Conservation (phyloP, 202 grass and related monocot genomes). For the Cymbopogon flexuosus region DNA sequence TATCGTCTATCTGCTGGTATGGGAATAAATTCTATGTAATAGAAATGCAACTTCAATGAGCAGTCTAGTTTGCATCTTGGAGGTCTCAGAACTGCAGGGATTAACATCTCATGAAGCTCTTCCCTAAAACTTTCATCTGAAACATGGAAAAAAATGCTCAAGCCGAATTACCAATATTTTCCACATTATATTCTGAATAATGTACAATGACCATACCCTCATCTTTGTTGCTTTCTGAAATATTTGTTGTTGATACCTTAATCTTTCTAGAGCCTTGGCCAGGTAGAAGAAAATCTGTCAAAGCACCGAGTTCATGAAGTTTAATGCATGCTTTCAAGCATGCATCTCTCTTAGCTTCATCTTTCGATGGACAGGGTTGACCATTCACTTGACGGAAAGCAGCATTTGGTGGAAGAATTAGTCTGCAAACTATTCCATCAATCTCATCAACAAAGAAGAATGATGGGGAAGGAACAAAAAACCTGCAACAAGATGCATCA, state of each 20-base stretch:
- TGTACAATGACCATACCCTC: slow-evolving; percentile 40
- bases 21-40: slow-evolving; percentile 78
- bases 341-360: slow-evolving; percentile 81
- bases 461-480: slow-evolving; percentile 62
- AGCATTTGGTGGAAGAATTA: slow-evolving; percentile 89
- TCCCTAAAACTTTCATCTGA: slow-evolving; percentile 79
- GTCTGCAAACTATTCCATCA: slow-evolving; percentile 59
- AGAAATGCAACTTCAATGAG: slow-evolving; percentile 57
- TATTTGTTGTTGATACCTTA: slow-evolving; percentile 36
- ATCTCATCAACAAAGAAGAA: slow-evolving; percentile 66
- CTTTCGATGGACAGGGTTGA: slow-evolving; percentile 58
- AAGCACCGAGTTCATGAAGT: slow-evolving; percentile 72
- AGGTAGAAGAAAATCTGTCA: slow-evolving; percentile 93
- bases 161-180: slow-evolving; percentile 13
- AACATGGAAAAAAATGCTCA: slow-evolving; percentile 40
- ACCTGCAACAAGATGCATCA: slow-evolving; percentile 54
- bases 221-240: slow-evolving; percentile 35
- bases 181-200: slow-evolving; percentile 2
- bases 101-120: slow-evolving; percentile 86
- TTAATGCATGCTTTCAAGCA: slow-evolving; percentile 78
- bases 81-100: slow-evolving; percentile 59
- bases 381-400: slow-evolving; percentile 72
- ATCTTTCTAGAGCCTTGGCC: slow-evolving; percentile 50
- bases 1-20: slow-evolving; percentile 73
- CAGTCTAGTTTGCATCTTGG: slow-evolving; percentile 42